Evolutionary conservation across 2,329 filamentous ascomycete genomes (phyloP), one percentile per base, ranked within the genome.

Genomic region (Didymella arachidicola): DNA sequence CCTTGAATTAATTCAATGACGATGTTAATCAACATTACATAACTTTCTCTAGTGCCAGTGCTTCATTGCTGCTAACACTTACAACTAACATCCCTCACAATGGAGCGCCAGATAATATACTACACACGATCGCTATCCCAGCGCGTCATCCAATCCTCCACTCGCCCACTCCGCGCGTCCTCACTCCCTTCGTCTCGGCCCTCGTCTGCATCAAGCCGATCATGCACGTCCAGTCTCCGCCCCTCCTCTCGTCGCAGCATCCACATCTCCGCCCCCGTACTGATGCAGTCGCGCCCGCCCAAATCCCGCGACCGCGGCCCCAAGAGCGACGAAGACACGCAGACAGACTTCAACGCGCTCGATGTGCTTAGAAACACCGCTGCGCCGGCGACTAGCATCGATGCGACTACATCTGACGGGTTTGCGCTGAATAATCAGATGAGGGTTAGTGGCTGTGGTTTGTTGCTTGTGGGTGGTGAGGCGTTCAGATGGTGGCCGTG

Each of bases 401-500:
- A 97, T 68, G 87, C 90, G 6, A 96, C 92, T 79, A 86, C 90
- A 59, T 80, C 84, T 59, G 88, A 94, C 69, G 95, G 95, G 1
- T 99, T 99, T 77, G 87, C 90, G 64, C 82, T 99, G 44, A 90
- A 95, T 78, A 96, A 88, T 68, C 93, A 93, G 11, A 80, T 90
- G 34, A 87, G 86, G 52, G 86, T 96, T 29, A 79, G 81, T 1
- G 86, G 86, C 0, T 83, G 86, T 50, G 94, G 92, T 0, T 85
- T 93, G 26, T 74, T 99, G 61, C 83, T 99, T 5, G 84, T 97
- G 1, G 89, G 87, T 39, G 94, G 94, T 6, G 93, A 98, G 77
- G 93, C 89, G 0, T 98, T 97, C 75, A 79, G 83, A 49, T 99
- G 95, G 95, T 82, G 86, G 72, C 95, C 95, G 4, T 97, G 94